Base-by-base conservation (phyloP, 1,284 basidiomycete genomes). In the Ceratobasidium theobromae region DNA sequence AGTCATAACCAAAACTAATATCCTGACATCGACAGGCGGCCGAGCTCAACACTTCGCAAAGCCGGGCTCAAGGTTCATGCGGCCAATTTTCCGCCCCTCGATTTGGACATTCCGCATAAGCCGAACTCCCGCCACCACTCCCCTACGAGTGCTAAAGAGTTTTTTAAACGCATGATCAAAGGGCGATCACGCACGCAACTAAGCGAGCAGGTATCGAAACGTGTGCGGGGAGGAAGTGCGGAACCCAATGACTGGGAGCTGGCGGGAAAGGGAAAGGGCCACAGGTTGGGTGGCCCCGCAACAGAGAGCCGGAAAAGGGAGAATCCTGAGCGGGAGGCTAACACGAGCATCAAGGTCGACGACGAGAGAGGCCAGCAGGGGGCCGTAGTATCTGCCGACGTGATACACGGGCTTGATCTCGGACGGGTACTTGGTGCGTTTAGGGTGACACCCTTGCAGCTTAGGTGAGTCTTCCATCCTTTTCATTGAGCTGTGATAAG, bases 391-490 rank as follows among this genome's bases (percentile, higher is more conserved):
- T 25, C 45, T 40, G 9, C 23, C 21, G 57, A 46, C 30, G 45
- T 25, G 32, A 21, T 33, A 16, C 57, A 49, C 14, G 57, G 45
- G 21, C 57, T 60, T 1, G 57, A 60, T 32, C 45, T 60, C 14
- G 57, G 57, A 8, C 57, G 57, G 6, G 30, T 49, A 30, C 57
- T 60, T 27, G 14, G 45, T 32, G 45, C 57, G 27, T 60, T 48
- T 38, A 45, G 57, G 28, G 57, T 60, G 3, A 48, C 57, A 16
- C 28, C 57, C 9, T 48, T 32, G 43, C 74, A 70, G 38, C 73
- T 88, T 4, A 78, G 76, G 86, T 86, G 68, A 69, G 85, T 79
- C 49, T 48, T 4, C 5, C 21, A 33, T 25, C 21, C 18, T n/a
- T n/a, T n/a, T n/a, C 16, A 27, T 3, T 14, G 32, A 16, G 14